A percentile compares a stretch with the other conserved stretches of the same genome.
Conservation (phyloP, 169 alveolate genomes). For the Neospora caninum region DNA sequence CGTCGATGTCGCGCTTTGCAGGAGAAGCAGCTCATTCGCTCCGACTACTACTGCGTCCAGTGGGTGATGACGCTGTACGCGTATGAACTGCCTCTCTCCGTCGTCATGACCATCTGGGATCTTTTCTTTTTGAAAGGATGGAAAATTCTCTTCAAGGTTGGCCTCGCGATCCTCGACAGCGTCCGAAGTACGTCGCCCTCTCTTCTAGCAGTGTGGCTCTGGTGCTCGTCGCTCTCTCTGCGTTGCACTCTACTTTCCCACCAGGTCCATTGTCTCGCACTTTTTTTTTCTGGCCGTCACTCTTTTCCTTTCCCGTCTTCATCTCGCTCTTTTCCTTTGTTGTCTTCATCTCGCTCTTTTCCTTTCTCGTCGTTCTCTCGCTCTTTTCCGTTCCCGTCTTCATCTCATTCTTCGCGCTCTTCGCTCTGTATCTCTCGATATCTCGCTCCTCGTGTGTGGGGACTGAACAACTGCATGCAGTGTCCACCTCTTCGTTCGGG, state of each 20-base stretch:
- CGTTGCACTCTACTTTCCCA: too few species aligned
- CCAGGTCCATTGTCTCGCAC: too few species aligned
- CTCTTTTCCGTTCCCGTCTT: not conserved
- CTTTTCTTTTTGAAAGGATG: conserved; percentile 86
- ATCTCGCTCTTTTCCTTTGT: not conserved
- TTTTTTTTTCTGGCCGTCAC: too few species aligned
- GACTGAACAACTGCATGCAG: too few species aligned
- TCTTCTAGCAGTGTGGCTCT: not conserved
- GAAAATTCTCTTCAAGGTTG: conserved; percentile 85
- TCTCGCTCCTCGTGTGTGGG: too few species aligned
- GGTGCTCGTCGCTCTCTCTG: too few species aligned
- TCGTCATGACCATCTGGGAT: conserved; percentile 88
- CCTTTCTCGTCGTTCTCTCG: not conserved
- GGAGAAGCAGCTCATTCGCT: not conserved
- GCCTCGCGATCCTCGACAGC: conserved; percentile 84
- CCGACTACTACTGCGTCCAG: conserved; percentile 23
- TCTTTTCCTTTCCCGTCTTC: not conserved
- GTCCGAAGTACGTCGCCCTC: not conserved
- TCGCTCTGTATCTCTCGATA: not conserved
- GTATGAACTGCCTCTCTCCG: conserved; percentile 78
- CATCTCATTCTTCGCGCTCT: not conserved
- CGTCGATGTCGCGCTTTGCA: not conserved
- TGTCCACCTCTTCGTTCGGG: too few species aligned
- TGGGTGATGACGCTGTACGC: conserved; percentile 94
- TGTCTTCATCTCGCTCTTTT: not conserved